Evolutionary conservation across 2,329 filamentous ascomycete species (phyloP).

Genomic region (Aspergillus melleus): DNA sequence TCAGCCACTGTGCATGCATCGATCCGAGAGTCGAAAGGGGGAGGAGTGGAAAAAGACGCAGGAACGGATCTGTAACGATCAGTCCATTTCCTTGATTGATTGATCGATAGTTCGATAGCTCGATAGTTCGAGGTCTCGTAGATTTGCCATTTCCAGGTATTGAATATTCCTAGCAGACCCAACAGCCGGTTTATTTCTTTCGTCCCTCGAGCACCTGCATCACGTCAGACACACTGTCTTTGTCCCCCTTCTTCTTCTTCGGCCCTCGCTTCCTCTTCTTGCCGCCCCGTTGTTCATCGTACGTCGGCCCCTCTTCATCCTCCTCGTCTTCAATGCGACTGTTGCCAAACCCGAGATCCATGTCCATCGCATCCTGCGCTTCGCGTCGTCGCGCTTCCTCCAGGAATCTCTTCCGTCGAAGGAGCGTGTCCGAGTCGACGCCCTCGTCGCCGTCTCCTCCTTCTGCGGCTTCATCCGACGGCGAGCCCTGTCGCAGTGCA

Average conservation of each 20-base stretch:
- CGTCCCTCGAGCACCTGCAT: slow-evolving; percentile 72
- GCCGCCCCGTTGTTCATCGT: slow-evolving; percentile 31
- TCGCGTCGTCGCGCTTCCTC: slow-evolving; percentile 56
- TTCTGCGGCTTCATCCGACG: slow-evolving; percentile 39
- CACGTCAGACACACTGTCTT: slow-evolving; percentile 74
- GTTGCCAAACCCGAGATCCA: slow-evolving; percentile 92
- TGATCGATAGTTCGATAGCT: not conserved
- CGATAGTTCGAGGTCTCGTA: not conserved
- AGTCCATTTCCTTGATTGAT: not conserved
- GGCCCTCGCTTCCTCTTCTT: slow-evolving; percentile 56
- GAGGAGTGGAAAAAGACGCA: not conserved
- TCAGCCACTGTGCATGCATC: not conserved
- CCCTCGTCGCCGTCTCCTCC: slow-evolving; percentile 43
- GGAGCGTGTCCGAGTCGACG: slow-evolving; percentile 62
- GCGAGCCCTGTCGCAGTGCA: slow-evolving; percentile 53
- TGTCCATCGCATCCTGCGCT: slow-evolving; percentile 81
- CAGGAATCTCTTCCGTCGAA: slow-evolving; percentile 73
- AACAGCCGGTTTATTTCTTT: slow-evolving; percentile 29
- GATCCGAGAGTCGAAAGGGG: not conserved
- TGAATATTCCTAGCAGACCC: slow-evolving; percentile 5
- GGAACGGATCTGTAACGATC: not conserved
- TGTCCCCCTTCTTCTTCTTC: slow-evolving; percentile 54
- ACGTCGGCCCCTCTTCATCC: slow-evolving; percentile 66
- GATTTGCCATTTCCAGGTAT: not conserved
- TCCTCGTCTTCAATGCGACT: slow-evolving; percentile 85